Evolutionary conservation across 176 grass and related monocot genomes (phyloP).

Genomic region (Musa acuminata): DNA sequence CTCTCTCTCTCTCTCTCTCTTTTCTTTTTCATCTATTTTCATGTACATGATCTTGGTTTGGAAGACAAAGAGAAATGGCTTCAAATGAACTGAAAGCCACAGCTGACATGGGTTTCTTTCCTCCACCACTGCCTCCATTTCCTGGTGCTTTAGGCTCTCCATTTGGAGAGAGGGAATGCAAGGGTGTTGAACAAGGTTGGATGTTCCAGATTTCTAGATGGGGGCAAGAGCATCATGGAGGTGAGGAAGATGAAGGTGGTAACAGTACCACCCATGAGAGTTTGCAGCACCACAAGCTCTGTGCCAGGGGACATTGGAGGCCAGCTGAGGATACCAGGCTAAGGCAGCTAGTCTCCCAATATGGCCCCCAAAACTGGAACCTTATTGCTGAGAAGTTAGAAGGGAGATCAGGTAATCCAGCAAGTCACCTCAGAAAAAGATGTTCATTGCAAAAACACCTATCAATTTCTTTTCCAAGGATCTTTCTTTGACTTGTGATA

Average conservation of each 20-base stretch:
- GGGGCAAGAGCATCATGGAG: neutral
- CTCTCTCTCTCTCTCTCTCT: too few species aligned
- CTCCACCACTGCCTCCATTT: too few species aligned
- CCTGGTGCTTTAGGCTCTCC: too few species aligned
- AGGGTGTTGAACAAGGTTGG: neutral
- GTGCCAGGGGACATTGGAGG: constrained; percentile 23
- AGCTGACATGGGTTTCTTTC: neutral
- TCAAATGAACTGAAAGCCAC: neutral
- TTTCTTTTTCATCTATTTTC: too few species aligned
- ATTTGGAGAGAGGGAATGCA: neutral
- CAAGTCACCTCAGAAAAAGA: too few species aligned
- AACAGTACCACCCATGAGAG: neutral
- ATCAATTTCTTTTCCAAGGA: neutral
- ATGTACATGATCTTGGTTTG: neutral
- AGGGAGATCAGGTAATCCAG: constrained; percentile 20
- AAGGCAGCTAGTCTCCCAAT: constrained; percentile 17
- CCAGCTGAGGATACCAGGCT: constrained; percentile 23
- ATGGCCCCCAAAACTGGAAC: constrained; percentile 28
- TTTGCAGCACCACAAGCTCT: constrained; percentile 13
- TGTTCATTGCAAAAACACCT: neutral
- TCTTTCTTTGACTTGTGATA: neutral
- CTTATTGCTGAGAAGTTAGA: constrained; percentile 22
- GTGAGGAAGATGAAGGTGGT: neutral
- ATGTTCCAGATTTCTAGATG: neutral
- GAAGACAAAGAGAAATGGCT: neutral